These are phyloP conservation scores for Collariella sp. DNA, from an alignment of 495 filamentous ascomycete genomes.

Conservation along the genomic window DNA sequence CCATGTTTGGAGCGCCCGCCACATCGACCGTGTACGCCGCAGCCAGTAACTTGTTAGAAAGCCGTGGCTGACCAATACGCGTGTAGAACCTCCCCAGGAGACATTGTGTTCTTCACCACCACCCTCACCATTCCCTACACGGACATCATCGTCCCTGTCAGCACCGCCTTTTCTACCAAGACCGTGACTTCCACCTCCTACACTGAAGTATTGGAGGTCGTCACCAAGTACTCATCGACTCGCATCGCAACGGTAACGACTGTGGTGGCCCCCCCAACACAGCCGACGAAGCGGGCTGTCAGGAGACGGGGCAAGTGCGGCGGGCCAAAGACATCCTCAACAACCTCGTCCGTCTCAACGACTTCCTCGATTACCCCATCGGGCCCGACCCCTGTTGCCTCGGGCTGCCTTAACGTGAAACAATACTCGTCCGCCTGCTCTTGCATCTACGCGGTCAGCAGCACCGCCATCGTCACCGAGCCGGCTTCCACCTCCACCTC, in stretches of 20 bases:
- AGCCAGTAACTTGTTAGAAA: background rate
- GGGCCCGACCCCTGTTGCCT: background rate
- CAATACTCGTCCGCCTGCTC: background rate
- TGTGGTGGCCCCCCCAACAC: background rate
- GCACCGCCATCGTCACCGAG: background rate
- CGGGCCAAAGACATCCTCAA: background rate
- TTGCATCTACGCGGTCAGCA: background rate
- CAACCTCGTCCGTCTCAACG: background rate
- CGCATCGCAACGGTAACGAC: background rate
- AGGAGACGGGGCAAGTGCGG: background rate
- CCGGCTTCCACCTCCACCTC: background rate
- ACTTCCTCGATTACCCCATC: background rate
- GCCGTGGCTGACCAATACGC: background rate
- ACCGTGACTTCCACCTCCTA: slow-evolving; percentile 1
- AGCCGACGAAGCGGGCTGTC: too few relatives aligned
- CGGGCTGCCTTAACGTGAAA: background rate
- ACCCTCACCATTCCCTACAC: slow-evolving; percentile 1
- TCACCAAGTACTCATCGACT: slow-evolving; percentile 2
- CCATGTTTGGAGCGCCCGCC: slow-evolving; percentile 1
- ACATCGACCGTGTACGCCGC: slow-evolving; percentile 24
- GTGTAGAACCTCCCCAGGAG: slow-evolving; percentile 28
- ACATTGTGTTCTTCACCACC: background rate
- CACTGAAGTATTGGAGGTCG: background rate
- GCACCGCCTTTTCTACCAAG: background rate
- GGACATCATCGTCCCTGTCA: slow-evolving; percentile 4